A percentile compares a stretch with the other conserved stretches of the same genome.
Evolutionary conservation across 1,284 basidiomycete genomes (phyloP).

Genomic region (Trametes versicolor): DNA sequence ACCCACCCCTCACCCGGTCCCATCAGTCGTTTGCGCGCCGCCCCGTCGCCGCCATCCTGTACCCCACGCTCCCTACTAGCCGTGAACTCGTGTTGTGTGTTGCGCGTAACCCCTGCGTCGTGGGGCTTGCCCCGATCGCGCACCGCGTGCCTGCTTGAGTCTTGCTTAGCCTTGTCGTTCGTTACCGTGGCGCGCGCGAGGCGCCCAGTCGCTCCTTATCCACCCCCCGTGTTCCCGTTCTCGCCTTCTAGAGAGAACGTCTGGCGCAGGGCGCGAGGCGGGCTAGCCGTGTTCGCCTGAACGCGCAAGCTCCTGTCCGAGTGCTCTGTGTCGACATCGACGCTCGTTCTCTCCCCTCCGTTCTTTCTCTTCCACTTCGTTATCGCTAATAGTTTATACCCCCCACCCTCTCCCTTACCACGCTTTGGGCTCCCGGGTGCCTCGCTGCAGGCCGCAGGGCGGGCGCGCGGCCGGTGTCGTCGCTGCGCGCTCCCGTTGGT

Average conservation of each 20-base stretch:
- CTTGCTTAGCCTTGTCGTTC: not conserved
- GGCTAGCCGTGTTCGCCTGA: slow-evolving; percentile 8
- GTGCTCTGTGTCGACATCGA: not conserved
- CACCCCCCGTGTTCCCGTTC: not conserved
- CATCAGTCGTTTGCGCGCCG: slow-evolving; percentile 13
- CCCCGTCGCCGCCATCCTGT: slow-evolving; percentile 10
- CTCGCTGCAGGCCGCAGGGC: slow-evolving; percentile 1
- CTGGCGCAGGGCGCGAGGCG: slow-evolving; percentile 12
- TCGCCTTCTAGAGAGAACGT: slow-evolving; percentile 6
- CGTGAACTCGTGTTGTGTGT: slow-evolving; percentile 13
- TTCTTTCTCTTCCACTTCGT: not conserved
- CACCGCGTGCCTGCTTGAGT: no score
- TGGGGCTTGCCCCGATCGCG: not conserved
- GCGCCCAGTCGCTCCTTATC: not conserved
- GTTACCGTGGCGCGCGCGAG: not conserved
- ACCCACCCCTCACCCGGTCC: slow-evolving; percentile 16
- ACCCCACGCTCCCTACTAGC: slow-evolving; percentile 22
- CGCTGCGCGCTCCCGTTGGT: no score
- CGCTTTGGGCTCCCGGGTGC: not conserved
- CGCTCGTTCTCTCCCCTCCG: slow-evolving; percentile 6
- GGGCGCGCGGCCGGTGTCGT: not conserved
- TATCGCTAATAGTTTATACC: slow-evolving; percentile 11
- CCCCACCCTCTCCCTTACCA: not conserved
- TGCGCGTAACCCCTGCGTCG: not conserved
- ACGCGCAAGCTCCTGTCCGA: no score